Evolutionary conservation across 2,329 filamentous ascomycete species (phyloP).

Genomic region (Fusarium sp.): DNA sequence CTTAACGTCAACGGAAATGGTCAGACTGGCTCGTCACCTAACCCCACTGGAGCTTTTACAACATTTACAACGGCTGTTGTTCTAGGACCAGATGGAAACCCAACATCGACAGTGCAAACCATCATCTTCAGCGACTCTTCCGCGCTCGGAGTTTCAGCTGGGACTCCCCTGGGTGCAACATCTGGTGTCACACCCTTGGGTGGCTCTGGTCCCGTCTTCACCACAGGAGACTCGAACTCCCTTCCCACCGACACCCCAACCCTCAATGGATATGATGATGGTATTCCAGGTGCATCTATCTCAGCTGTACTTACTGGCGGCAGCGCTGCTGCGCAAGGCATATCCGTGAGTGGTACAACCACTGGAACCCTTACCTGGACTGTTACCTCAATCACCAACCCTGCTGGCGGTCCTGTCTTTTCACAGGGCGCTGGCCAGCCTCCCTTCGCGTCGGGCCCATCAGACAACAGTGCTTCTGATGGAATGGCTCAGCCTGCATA

Average conservation of each 20-base stretch:
- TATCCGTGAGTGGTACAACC: conserved; percentile 35
- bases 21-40: conserved; percentile 26
- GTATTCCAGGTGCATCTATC: conserved; percentile 19
- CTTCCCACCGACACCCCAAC: conserved; percentile 31
- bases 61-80: conserved; percentile 49
- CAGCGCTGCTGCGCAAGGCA: conserved; percentile 30
- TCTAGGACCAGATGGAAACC: conserved; percentile 49
- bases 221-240: conserved; percentile 17
- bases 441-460: conserved; percentile 30
- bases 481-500: conserved; percentile 41
- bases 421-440: conserved; percentile 36
- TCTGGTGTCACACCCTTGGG: conserved; percentile 30
- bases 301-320: conserved; percentile 37
- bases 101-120: conserved; percentile 50
- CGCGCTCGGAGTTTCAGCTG: conserved; percentile 33
- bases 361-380: conserved; percentile 43
- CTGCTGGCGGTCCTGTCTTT: conserved; percentile 37
- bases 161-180: conserved; percentile 28
- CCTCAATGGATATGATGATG: conserved; percentile 46
- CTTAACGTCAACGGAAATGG: conserved; percentile 24
- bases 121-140: conserved; percentile 47
- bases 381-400: conserved; percentile 42
- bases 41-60: conserved; percentile 37
- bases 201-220: conserved; percentile 28
- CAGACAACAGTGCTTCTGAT: conserved; percentile 24